A percentile compares a stretch with the other conserved stretches of the same genome.
Conservation (phyloP, 2,329 filamentous ascomycete species). For the Tolypocladium ovalisporum region DNA sequence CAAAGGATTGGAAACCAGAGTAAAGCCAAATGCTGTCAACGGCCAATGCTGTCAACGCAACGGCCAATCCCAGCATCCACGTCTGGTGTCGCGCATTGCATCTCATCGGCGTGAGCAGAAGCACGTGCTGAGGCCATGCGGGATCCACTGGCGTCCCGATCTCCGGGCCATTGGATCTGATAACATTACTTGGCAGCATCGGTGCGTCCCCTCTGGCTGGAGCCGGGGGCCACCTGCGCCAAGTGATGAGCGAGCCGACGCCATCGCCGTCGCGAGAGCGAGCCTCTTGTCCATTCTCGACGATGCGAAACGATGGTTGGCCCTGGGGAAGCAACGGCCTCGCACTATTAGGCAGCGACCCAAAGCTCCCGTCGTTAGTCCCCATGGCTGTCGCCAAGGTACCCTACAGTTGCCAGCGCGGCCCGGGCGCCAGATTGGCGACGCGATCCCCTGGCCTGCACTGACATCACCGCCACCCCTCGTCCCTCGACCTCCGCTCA, state of each 20-base stretch:
- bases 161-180: background rate
- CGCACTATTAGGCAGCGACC: background rate
- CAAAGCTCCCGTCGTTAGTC: background rate
- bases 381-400: background rate
- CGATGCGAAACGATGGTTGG: background rate
- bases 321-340: background rate
- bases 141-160: background rate
- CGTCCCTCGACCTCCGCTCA: background rate
- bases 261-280: too few relatives aligned
- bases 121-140: background rate
- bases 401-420: background rate
- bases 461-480: background rate
- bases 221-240: background rate
- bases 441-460: background rate
- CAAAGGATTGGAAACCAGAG: too few relatives aligned
- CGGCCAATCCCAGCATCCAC: too few relatives aligned
- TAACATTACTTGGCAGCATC: background rate
- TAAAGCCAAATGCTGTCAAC: too few relatives aligned
- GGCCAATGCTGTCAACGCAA: too few relatives aligned
- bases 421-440: background rate
- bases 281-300: background rate
- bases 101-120: background rate
- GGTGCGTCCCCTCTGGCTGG: background rate
- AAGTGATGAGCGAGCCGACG: background rate
- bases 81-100: too few relatives aligned